Base-by-base conservation (phyloP, 75 land plant species). In the Picea sitchensis region DNA sequence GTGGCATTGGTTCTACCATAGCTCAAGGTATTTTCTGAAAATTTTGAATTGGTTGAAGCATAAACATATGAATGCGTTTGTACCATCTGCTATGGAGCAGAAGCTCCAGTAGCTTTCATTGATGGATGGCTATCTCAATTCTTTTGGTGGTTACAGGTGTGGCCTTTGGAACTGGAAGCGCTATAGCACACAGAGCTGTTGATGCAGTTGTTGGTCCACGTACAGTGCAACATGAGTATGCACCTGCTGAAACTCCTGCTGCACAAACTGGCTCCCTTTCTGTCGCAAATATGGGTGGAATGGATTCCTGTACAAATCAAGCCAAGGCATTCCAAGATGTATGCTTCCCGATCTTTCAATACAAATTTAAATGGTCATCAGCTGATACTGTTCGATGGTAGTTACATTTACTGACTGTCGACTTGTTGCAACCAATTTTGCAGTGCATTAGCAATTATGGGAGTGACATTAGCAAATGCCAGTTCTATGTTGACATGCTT, bases 151-250 rank as follows among this genome's bases (percentile, higher is more conserved):
- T 18, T 18, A 13, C 79, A 94, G 96, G 96, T 0, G 81, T 96
- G 96, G 97, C 99, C 51, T 96, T 96, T 85, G 99, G 99, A n/a
- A 88, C 91, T 47, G 99, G 99, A 65, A 96, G 97, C 85, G 93
- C 98, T 2, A 79, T 96, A 38, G 99, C 97, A 17, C 96, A 96
- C 81, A 86, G 99, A 76, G 97, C 97, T 58, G 99, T 94, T 21
- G 99, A 96, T 82, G 88, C 89, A 58, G 85, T 96, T 0, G 81
- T 94, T 82, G 99, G 99, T 32, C 99, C 99, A 44, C 91, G 97
- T 13, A 91, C 91, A 34, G 81, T 96, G 32, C 96, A 93, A 64
- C 99, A 96, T 81, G 97, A 96, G 83, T 81, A 78, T 65, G 89
- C 84, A 18, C 81, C 58, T 26, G 58, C 82, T 73, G 89, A 82